phyloP scores from a whole-genome alignment of 2,329 filamentous ascomycete species.

The Colletotrichum lupini region DNA sequence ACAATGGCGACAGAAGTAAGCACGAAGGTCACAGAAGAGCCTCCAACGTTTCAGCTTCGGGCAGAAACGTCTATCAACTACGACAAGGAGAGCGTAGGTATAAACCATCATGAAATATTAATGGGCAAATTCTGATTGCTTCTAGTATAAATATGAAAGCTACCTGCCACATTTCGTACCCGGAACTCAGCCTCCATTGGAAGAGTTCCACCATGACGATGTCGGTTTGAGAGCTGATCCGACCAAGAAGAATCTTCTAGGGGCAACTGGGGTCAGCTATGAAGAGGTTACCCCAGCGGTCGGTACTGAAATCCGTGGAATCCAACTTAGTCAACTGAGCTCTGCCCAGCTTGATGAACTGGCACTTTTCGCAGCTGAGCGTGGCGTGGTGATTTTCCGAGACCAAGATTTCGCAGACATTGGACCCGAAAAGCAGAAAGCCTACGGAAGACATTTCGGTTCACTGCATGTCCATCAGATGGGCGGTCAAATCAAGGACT shows the following conservation, averaged over 20 bases:
- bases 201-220: background rate
- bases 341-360: constrained; percentile 53
- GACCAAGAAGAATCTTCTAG: background rate
- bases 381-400: constrained; percentile 51
- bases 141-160: background rate
- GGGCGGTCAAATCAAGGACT: background rate
- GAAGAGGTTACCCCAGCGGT: background rate
- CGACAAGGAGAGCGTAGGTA: background rate
- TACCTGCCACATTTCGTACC: background rate
- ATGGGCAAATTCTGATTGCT: background rate
- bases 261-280: background rate
- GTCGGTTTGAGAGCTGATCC: background rate
- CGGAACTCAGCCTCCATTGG: background rate
- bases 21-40: background rate
- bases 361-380: constrained; percentile 51
- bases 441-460: background rate
- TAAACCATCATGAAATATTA: fast-evolving
- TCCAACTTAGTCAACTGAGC: constrained; percentile 51
- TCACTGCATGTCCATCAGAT: background rate
- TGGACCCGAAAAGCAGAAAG: constrained; percentile 2
- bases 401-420: constrained; percentile 43
- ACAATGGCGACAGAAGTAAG: background rate
- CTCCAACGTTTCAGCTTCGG: background rate
- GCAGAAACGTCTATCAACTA: background rate
- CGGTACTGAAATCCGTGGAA: background rate